Percentiles rank a stretch among this genome's conserved stretches.
Evolutionary conservation across 345 rosid species (phyloP).

Genomic region (Murraya paniculata): DNA sequence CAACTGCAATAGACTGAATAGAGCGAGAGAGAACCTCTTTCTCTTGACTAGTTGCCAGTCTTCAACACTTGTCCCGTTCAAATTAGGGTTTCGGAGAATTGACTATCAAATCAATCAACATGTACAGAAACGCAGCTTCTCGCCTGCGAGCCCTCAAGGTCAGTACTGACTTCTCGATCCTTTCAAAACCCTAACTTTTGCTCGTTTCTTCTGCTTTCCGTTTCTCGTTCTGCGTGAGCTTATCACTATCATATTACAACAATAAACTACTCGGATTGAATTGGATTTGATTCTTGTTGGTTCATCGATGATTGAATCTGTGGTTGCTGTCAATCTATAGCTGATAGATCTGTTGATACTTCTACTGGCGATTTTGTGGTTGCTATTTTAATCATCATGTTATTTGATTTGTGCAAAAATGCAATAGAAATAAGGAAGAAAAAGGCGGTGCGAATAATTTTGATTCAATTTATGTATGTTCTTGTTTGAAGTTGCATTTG

Average conservation of each 20-base stretch:
- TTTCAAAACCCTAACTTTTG: constrained; percentile 1
- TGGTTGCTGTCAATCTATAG: background rate
- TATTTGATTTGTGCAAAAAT: background rate
- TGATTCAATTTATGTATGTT: background rate
- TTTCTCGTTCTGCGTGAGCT: background rate
- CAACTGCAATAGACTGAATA: background rate
- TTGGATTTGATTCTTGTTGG: constrained; percentile 3
- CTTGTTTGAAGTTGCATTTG: background rate
- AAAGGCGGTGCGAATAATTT: background rate
- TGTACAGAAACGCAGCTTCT: constrained; percentile 54
- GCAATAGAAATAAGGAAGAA: background rate
- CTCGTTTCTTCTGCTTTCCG: background rate
- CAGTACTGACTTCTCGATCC: constrained; percentile 10
- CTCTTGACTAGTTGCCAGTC: background rate
- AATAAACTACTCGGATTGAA: background rate
- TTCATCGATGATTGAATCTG: constrained; percentile 3
- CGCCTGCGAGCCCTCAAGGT: constrained; percentile 58
- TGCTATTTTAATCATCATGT: background rate
- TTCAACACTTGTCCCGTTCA: background rate
- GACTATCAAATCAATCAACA: constrained; percentile 16
- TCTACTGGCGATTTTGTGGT: constrained; percentile 8
- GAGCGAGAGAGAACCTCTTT: background rate
- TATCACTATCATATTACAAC: background rate
- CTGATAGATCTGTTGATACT: constrained; percentile 17
- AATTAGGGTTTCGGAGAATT: constrained; percentile 16